These are phyloP conservation scores for Elongisporangium anandrum DNA, from an alignment of 352 stramenopile species.

Conservation along the genomic window DNA sequence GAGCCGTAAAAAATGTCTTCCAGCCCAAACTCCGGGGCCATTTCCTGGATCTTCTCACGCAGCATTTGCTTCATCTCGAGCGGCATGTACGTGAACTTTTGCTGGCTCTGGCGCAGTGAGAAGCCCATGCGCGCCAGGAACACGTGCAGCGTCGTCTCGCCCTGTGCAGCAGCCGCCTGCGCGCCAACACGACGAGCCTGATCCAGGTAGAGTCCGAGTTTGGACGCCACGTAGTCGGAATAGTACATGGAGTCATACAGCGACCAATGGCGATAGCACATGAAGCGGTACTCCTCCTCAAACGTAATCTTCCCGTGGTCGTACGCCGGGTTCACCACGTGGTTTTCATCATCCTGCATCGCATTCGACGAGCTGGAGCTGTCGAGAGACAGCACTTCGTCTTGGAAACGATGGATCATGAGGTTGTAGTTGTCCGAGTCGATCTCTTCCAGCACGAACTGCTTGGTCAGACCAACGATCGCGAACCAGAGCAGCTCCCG, in stretches of 20 bases:
- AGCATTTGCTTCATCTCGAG: constrained; percentile 90
- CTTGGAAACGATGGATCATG: constrained; percentile 86
- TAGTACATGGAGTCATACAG: constrained; percentile 96
- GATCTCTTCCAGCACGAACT: constrained; percentile 92
- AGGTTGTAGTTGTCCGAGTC: constrained; percentile 91
- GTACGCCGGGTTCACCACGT: constrained; percentile 44
- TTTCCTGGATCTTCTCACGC: constrained; percentile 88
- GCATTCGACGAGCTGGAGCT: background rate
- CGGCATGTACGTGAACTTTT: constrained; percentile 96
- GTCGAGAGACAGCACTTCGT: constrained; percentile 83
- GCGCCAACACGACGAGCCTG: constrained; percentile 57
- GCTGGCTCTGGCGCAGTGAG: constrained; percentile 92
- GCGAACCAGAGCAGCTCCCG: constrained; percentile 95
- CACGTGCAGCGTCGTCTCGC: constrained; percentile 84
- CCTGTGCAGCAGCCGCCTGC: constrained; percentile 42
- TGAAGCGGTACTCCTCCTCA: constrained; percentile 95
- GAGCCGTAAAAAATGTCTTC: constrained; percentile 96
- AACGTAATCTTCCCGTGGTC: constrained; percentile 84
- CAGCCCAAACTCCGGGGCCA: constrained; percentile 93
- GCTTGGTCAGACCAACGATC: constrained; percentile 96
- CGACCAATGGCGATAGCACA: constrained; percentile 95
- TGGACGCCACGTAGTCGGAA: constrained; percentile 93
- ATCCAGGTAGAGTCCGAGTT: constrained; percentile 76
- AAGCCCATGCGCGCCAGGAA: constrained; percentile 98
- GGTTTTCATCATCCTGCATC: constrained; percentile 6